Evolutionary conservation across 768 basidiomycete genomes (phyloP).

Genomic region (Hygrophorus pudorinus): DNA sequence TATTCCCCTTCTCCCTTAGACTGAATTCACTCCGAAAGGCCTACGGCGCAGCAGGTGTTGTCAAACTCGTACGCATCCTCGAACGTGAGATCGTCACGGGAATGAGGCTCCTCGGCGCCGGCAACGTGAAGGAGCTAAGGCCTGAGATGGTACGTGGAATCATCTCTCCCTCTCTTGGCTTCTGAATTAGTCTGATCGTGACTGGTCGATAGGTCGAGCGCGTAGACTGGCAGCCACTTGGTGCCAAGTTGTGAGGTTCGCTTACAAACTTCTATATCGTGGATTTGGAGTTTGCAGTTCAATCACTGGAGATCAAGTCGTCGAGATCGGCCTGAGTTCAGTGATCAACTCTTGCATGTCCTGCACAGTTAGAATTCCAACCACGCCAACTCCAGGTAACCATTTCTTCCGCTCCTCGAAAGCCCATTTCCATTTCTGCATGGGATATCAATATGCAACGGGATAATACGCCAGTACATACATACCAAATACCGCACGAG

Average conservation of each 20-base stretch:
- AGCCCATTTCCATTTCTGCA: constrained; percentile 69
- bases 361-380: constrained; percentile 24
- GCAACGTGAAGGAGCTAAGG: constrained; percentile 49
- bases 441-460: background rate
- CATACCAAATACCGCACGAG: constrained; percentile 56
- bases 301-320: background rate
- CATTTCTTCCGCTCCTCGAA: constrained; percentile 40
- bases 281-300: background rate
- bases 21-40: constrained; percentile 33
- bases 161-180: background rate
- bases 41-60: constrained; percentile 64
- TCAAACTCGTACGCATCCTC: constrained; percentile 56
- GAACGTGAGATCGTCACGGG: constrained; percentile 67
- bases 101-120: constrained; percentile 70
- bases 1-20: background rate
- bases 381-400: constrained; percentile 34
- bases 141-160: constrained; percentile 57
- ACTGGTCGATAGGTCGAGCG: constrained; percentile 39
- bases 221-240: constrained; percentile 53
- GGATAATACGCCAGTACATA: constrained; percentile 1
- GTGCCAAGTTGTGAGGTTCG: constrained; percentile 25
- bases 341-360: constrained; percentile 31
- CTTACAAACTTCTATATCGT: background rate
- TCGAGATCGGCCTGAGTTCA: constrained; percentile 19
- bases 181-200: constrained; percentile 3